Evolutionary conservation across 1,139 yeast genomes (phyloP).

Genomic region (Meyerozyma sp.): DNA sequence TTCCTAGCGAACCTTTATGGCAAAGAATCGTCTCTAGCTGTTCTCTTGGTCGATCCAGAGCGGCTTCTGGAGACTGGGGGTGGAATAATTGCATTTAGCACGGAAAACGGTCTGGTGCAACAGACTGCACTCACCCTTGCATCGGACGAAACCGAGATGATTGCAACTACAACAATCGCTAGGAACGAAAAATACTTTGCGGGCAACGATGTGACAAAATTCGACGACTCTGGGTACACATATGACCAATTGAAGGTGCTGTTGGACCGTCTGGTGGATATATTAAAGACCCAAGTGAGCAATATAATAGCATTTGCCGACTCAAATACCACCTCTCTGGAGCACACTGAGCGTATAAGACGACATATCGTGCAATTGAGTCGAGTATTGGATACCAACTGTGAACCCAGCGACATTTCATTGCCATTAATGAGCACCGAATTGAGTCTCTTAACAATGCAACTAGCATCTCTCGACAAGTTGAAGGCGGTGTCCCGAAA

Average conservation of each 20-base stretch:
- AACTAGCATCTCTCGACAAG: slow-evolving; percentile 20
- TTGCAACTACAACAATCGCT: slow-evolving; percentile 22
- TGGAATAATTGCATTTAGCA: slow-evolving; percentile 1
- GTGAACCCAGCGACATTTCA: slow-evolving; percentile 4
- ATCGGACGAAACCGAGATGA: slow-evolving; percentile 20
- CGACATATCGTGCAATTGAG: slow-evolving; percentile 22
- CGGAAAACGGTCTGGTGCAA: background rate
- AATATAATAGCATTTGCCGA: slow-evolving; percentile 17
- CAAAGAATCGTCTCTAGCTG: background rate
- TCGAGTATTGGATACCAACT: slow-evolving; percentile 8
- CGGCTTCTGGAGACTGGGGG: slow-evolving; percentile 6
- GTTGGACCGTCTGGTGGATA: slow-evolving; percentile 15
- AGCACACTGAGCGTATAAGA: slow-evolving; percentile 14
- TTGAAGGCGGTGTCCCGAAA: slow-evolving; percentile 16
- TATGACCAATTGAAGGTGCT: slow-evolving; percentile 11
- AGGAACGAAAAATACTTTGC: slow-evolving; percentile 18
- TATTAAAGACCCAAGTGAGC: slow-evolving; percentile 17
- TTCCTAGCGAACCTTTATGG: background rate
- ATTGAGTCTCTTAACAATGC: slow-evolving; percentile 26
- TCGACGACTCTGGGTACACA: slow-evolving; percentile 5
- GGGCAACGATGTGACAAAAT: slow-evolving; percentile 2
- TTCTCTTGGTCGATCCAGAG: slow-evolving; percentile 2
- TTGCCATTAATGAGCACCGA: slow-evolving; percentile 19
- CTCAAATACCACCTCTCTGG: slow-evolving; percentile 3
- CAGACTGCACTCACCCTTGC: slow-evolving; percentile 11